Percentiles rank a stretch among this genome's conserved stretches.
These are phyloP conservation scores for Ophiocordyceps camponoti-floridani DNA, from an alignment of 2,329 filamentous ascomycete genomes.

Conservation along the genomic window DNA sequence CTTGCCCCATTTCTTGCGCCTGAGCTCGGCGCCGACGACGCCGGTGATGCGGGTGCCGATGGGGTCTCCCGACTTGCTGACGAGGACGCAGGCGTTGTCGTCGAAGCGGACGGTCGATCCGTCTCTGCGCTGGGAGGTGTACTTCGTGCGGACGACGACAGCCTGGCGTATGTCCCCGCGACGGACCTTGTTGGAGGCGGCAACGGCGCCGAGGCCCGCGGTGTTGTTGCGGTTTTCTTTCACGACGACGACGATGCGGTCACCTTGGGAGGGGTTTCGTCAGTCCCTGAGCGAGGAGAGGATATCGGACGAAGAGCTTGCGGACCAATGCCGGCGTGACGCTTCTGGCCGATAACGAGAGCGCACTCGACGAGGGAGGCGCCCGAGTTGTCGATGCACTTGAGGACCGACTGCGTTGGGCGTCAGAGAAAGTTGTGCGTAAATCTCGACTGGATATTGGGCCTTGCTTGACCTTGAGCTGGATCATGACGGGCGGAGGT, in stretches of 20 bases:
- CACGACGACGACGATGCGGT: slow-evolving; percentile 92
- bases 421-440: neutral
- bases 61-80: slow-evolving; percentile 93
- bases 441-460: no score
- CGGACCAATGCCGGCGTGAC: slow-evolving; percentile 74
- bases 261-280: slow-evolving; percentile 38
- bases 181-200: slow-evolving; percentile 77
- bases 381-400: slow-evolving; percentile 99
- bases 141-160: slow-evolving; percentile 79
- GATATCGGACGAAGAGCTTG: neutral
- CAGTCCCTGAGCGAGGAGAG: slow-evolving; percentile 1
- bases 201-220: slow-evolving; percentile 52
- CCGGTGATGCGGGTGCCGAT: slow-evolving; percentile 86
- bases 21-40: slow-evolving; percentile 76
- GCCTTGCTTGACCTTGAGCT: neutral
- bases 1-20: slow-evolving; percentile 93
- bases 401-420: slow-evolving; percentile 63
- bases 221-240: slow-evolving; percentile 82
- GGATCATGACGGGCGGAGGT: neutral
- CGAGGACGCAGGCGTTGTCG: slow-evolving; percentile 93
- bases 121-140: slow-evolving; percentile 74
- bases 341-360: slow-evolving; percentile 81
- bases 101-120: slow-evolving; percentile 86
- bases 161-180: slow-evolving; percentile 93
- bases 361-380: slow-evolving; percentile 94